Conservation (phyloP, 2,329 filamentous ascomycete genomes). For the Apiospora arundinis region DNA sequence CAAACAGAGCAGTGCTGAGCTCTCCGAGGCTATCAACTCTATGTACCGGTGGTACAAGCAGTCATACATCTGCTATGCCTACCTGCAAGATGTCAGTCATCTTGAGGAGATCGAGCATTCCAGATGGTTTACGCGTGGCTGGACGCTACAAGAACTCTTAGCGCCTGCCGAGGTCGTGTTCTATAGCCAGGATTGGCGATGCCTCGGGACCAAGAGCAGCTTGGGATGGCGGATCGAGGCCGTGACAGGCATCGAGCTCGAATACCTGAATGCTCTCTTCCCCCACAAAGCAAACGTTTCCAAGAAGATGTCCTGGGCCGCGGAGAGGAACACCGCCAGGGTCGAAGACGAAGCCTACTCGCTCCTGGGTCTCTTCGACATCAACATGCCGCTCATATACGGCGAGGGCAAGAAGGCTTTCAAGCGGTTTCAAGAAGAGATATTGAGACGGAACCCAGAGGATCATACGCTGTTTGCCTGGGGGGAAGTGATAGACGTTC, state of each 20-base stretch:
- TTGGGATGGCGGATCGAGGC: background rate
- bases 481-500: background rate
- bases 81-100: background rate
- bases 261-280: slow-evolving; percentile 27
- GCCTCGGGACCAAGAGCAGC: background rate
- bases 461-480: background rate
- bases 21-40: slow-evolving; percentile 10
- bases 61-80: background rate
- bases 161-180: background rate
- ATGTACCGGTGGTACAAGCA: background rate
- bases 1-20: background rate
- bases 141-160: slow-evolving; percentile 6
- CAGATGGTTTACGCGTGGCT: background rate
- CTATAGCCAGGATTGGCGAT: background rate
- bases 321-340: background rate
- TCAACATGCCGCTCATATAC: slow-evolving; percentile 6
- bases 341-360: background rate
- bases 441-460: background rate
- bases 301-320: background rate
- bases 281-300: slow-evolving; percentile 27
- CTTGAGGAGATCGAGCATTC: too few relatives aligned
- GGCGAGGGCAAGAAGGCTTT: background rate
- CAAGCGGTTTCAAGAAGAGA: background rate
- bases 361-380: background rate
- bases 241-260: slow-evolving; percentile 25